Base-by-base conservation (phyloP, 306 rosid genomes). In the Astragalus membranaceus region DNA sequence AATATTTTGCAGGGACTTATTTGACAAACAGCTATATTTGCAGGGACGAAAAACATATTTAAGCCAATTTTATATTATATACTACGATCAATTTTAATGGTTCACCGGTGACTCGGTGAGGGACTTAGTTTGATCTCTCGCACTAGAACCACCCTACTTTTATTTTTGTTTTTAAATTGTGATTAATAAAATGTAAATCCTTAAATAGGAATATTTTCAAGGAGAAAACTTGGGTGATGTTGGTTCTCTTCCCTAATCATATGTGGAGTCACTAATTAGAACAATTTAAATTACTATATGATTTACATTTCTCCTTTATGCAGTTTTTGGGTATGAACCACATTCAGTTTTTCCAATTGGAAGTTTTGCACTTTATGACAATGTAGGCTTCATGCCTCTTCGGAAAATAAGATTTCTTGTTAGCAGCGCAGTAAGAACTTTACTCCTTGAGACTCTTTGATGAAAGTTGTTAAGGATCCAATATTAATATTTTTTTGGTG, bases 241-340 rank as follows among this genome's bases (percentile, higher is more conserved):
- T 23, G 26, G 26, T 23, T 23, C 26, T 23, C 26, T 23, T 23
- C 26, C 2, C 30, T 26, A 26, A 26, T 26, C 30, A 26, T 20
- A 20, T 20, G 2, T 26, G 56, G 33, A 11, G 2, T 61, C 23
- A 8, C 33, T 37, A 39, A 15, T 61, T 61, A 37, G 14, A 10
- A 39, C 30, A 14, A 61, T 17, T 11, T 11, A 1, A 9, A 7
- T 42, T 42, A 8, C 44, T 39, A 8, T 5, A 39, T 36, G 41
- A 3, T 14, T 12, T 7, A 2, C 15, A 35, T 58, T 13, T 32
- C 10, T 20, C 32, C 39, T 3, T 69, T 13, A 36, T 84, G 89
- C 84, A 90, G 98, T 94, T 23, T 83, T 93, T 67, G 94, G 94
- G n/a, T 90, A 88, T 46, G 97, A 94, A 63, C 97, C 98, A 32